Percentiles rank a stretch among this genome's conserved stretches.
These are phyloP conservation scores for Talaromyces sp. DNA, from an alignment of 2,329 filamentous ascomycete genomes.

Conservation along the genomic window DNA sequence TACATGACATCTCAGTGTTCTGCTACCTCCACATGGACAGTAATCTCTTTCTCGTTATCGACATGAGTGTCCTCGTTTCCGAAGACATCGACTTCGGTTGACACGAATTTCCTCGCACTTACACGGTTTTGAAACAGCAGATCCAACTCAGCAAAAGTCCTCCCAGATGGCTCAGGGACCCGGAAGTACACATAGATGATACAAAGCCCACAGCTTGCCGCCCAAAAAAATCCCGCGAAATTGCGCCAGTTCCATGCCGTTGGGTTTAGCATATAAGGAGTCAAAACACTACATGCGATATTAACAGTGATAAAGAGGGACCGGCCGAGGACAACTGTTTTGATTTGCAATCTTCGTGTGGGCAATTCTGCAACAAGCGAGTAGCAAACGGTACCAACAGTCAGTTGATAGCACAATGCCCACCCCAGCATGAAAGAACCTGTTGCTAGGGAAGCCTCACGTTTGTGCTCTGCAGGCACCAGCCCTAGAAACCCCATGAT, in stretches of 20 bases:
- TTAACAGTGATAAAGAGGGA: slow-evolving; percentile 75
- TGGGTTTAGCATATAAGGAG: slow-evolving; percentile 90
- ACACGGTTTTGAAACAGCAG: slow-evolving; percentile 24
- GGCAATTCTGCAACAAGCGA: slow-evolving; percentile 71
- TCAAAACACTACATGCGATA: slow-evolving; percentile 76
- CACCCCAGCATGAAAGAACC: slow-evolving; percentile 78
- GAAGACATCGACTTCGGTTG: not conserved
- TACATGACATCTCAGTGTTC: not conserved
- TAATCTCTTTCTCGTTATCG: not conserved
- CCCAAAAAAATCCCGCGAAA: slow-evolving; percentile 23
- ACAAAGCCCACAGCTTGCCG: not conserved
- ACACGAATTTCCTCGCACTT: slow-evolving; percentile 19
- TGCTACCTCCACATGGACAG: not conserved
- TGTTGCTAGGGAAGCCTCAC: slow-evolving; percentile 55
- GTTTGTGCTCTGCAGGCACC: slow-evolving; percentile 29
- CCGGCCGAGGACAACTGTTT: slow-evolving; percentile 81
- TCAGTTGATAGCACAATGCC: slow-evolving; percentile 79
- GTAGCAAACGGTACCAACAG: slow-evolving; percentile 85
- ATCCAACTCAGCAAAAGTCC: slow-evolving; percentile 31
- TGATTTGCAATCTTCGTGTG: slow-evolving; percentile 77
- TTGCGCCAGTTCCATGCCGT: slow-evolving; percentile 64
- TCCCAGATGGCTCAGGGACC: slow-evolving; percentile 29
- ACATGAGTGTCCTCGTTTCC: not conserved
- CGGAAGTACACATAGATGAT: slow-evolving; percentile 23
- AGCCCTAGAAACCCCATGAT: slow-evolving; percentile 80